A percentile compares a stretch with the other conserved stretches of the same genome.
These are phyloP conservation scores for Cercospora sp. DNA, from an alignment of 2,329 filamentous ascomycete genomes.

Conservation along the genomic window DNA sequence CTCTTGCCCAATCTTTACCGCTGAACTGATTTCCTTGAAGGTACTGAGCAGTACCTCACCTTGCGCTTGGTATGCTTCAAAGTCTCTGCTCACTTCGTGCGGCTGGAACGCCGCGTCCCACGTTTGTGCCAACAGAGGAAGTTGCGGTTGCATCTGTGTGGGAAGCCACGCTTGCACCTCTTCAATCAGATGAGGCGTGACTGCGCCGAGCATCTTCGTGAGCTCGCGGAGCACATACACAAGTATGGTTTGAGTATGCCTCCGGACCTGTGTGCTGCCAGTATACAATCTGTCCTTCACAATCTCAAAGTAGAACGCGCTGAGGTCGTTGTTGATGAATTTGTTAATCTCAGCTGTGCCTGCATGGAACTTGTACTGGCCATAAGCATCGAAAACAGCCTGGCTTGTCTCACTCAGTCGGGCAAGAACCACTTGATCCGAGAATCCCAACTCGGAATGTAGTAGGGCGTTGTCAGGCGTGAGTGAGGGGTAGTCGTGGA, in stretches of 20 bases:
- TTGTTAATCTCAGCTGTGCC: constrained; percentile 71
- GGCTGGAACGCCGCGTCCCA: constrained; percentile 30
- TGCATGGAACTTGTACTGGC: constrained; percentile 78
- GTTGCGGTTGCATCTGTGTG: constrained; percentile 29
- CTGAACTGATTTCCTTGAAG: constrained; percentile 56
- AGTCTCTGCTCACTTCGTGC: neutral
- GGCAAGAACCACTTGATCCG: constrained; percentile 72
- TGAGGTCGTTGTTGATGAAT: constrained; percentile 81
- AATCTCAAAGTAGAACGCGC: constrained; percentile 89
- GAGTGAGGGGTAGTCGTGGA: constrained; percentile 45
- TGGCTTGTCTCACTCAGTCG: constrained; percentile 68
- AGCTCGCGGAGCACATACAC: constrained; percentile 68
- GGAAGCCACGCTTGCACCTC: constrained; percentile 83
- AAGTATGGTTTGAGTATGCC: constrained; percentile 58
- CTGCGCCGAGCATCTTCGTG: constrained; percentile 74
- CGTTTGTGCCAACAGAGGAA: constrained; percentile 32
- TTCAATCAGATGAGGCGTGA: constrained; percentile 80
- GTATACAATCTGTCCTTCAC: constrained; percentile 92
- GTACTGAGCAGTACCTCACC: constrained; percentile 49
- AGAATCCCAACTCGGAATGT: constrained; percentile 27
- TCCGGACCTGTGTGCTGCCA: constrained; percentile 64
- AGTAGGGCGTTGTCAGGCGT: constrained; percentile 8
- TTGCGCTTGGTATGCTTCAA: constrained; percentile 30
- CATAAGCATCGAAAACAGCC: constrained; percentile 65
- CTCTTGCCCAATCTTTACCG: constrained; percentile 76